Base-by-base conservation (phyloP, 495 filamentous ascomycete species). In the Penicilliopsis zonata region DNA sequence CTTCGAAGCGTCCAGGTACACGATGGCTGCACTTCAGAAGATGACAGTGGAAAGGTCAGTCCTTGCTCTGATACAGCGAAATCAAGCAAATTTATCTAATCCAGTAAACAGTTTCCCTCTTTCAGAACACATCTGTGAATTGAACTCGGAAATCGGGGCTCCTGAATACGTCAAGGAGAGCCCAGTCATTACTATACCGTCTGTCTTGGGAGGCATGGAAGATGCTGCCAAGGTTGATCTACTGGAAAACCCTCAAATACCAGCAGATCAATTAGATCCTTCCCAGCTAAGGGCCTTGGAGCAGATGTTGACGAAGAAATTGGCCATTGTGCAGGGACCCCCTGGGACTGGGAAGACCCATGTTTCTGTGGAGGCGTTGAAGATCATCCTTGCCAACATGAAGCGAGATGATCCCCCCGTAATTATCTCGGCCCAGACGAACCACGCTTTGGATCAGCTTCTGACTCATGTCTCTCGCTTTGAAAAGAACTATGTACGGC, bases 311-410 rank as follows among this genome's bases (percentile, higher is more conserved):
- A 78, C 79, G 0, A 82, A 78, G 30, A 63, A 69, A 22, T 42
- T 98, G 1, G 70, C 84, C 2, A 79, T 98, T 22, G 58, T 94
- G 0, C 88, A 95, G 57, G 88, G 88, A 0, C 88, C 88, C 5
- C 88, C 88, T 3, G 88, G 88, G 1, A 94, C 87, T 2, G 88
- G 88, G 9, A 93, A 93, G 44, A 93, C 86, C 0, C 75, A 75
- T 40, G 74, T 83, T 0, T 87, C 84, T 0, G 69, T 87, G 1
- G 49, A 73, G 23, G 82, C 82, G 1, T 48, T 95, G 18, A 74
- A 70, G 27, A 60, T 80, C 3, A 50, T 93, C 31, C 55, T 94
- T 0, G 48, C 62, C 1, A 84, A 80, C 34, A 68, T 74, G 60
- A 36, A 38, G n/a, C 35, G 46, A 1, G 57, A 57, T 6, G 69